Percentiles rank a stretch among this genome's conserved stretches.
Evolutionary conservation across 257 asterid species (phyloP).

Genomic region (Fraxinus excelsior): DNA sequence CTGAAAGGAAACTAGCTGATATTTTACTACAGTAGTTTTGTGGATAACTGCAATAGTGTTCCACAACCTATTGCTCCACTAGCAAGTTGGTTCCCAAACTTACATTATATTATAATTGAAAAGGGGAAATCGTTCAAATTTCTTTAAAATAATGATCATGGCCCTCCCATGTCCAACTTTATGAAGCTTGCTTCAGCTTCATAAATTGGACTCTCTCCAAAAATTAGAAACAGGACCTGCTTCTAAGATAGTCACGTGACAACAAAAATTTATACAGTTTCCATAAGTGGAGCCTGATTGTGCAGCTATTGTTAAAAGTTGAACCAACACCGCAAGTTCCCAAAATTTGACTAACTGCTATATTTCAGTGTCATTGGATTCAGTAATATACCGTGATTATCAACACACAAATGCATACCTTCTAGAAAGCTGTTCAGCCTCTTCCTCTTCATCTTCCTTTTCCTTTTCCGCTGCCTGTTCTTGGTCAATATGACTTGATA

Average conservation of each 20-base stretch:
- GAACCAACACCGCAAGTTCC: background rate
- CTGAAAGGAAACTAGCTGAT: background rate
- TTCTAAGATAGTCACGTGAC: background rate
- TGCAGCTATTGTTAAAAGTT: background rate
- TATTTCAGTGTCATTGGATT: background rate
- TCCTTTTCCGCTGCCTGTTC: conserved; percentile 48
- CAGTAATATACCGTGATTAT: background rate
- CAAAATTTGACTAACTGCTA: background rate
- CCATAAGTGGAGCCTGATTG: background rate
- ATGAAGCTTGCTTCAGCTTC: background rate
- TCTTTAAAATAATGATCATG: background rate
- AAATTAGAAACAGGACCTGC: background rate
- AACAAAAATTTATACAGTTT: background rate
- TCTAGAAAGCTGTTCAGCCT: conserved; percentile 78
- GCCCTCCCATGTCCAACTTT: background rate
- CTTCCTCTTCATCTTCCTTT: conserved; percentile 88
- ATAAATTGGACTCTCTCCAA: background rate
- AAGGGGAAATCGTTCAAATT: background rate
- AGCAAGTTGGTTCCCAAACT: background rate
- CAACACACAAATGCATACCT: conserved; percentile 43
- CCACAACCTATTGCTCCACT: background rate
- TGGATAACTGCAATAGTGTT: background rate
- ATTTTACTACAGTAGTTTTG: background rate
- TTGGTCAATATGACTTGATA: conserved; percentile 48
- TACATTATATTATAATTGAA: background rate